phyloP scores from a whole-genome alignment of 1,139 yeast species.

The Wickerhamomyces sp. region DNA sequence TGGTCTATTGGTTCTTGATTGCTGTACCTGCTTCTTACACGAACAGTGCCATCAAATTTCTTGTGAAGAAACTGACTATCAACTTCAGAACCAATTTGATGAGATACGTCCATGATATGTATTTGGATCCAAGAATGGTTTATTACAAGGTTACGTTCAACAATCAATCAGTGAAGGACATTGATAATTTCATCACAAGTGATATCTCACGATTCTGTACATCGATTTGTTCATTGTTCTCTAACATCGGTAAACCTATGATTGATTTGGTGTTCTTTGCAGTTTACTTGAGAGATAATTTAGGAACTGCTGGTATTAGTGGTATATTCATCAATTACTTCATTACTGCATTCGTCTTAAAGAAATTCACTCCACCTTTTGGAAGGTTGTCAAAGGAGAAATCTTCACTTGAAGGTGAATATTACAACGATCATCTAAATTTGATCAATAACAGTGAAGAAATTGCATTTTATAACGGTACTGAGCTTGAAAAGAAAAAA shows the following conservation, averaged over 20 bases:
- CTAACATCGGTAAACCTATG: conserved; percentile 87
- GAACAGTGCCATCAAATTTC: conserved; percentile 80
- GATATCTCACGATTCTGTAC: conserved; percentile 82
- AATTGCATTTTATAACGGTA: conserved; percentile 91
- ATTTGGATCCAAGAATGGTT: conserved; percentile 74
- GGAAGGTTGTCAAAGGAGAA: conserved; percentile 72
- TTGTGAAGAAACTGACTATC: conserved; percentile 72
- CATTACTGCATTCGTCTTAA: conserved; percentile 71
- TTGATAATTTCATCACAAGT: conserved; percentile 74
- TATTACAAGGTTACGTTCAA: conserved; percentile 66
- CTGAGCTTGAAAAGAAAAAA: conserved; percentile 70
- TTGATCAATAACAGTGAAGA: conserved; percentile 88
- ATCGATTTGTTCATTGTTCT: conserved; percentile 76
- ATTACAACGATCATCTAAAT: conserved; percentile 81
- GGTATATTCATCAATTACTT: conserved; percentile 83
- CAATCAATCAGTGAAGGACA: conserved; percentile 36
- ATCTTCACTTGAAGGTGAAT: conserved; percentile 82
- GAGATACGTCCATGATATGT: conserved; percentile 86
- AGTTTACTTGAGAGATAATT: conserved; percentile 73
- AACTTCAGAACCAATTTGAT: conserved; percentile 82
- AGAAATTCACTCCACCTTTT: conserved; percentile 75
- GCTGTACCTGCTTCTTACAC: conserved; percentile 95
- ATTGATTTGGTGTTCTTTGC: conserved; percentile 87
- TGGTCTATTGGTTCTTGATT: conserved; percentile 80
- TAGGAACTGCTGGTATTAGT: conserved; percentile 78